Conservation (phyloP, 2,329 filamentous ascomycete genomes). For the Sphaerulina vaccinii region DNA sequence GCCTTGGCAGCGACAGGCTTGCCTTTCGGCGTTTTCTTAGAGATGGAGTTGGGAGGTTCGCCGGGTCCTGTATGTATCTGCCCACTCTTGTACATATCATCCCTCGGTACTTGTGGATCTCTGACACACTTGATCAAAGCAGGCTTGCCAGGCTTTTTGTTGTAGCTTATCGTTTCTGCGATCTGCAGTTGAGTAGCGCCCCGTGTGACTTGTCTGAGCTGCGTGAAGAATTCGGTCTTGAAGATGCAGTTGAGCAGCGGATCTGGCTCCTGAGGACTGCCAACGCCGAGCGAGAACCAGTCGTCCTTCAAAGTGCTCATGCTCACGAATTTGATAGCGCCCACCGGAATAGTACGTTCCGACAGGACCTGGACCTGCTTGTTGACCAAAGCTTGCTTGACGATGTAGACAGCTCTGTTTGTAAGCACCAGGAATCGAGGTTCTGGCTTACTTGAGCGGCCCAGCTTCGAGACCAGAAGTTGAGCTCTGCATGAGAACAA, state of each 20-base stretch:
- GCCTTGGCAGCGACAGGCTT: constrained; percentile 85
- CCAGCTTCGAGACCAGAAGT: constrained; percentile 88
- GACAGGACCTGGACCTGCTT: constrained; percentile 76
- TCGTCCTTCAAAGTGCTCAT: constrained; percentile 82
- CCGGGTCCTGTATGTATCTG: constrained; percentile 83
- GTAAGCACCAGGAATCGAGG: constrained; percentile 83
- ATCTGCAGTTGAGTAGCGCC: constrained; percentile 81
- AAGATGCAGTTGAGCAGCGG: constrained; percentile 90
- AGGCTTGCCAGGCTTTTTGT: constrained; percentile 95
- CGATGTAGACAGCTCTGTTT: constrained; percentile 76
- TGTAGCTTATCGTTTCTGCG: constrained; percentile 83
- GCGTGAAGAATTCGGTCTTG: constrained; percentile 96
- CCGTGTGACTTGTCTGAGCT: constrained; percentile 76
- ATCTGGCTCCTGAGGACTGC: constrained; percentile 87
- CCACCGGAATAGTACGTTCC: constrained; percentile 78
- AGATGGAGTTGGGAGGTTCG: constrained; percentile 78
- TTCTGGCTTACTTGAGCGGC: constrained; percentile 89
- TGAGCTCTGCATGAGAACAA: constrained; percentile 92
- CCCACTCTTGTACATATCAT: constrained; percentile 91
- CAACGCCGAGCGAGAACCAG: constrained; percentile 91
- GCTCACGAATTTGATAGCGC: constrained; percentile 84
- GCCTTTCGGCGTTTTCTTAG: constrained; percentile 79
- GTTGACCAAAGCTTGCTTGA: constrained; percentile 80
- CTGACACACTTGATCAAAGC: constrained; percentile 86
- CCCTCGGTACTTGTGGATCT: constrained; percentile 69